phyloP scores from a whole-genome alignment of 306 rosid genomes.

The Fagus crenata region DNA sequence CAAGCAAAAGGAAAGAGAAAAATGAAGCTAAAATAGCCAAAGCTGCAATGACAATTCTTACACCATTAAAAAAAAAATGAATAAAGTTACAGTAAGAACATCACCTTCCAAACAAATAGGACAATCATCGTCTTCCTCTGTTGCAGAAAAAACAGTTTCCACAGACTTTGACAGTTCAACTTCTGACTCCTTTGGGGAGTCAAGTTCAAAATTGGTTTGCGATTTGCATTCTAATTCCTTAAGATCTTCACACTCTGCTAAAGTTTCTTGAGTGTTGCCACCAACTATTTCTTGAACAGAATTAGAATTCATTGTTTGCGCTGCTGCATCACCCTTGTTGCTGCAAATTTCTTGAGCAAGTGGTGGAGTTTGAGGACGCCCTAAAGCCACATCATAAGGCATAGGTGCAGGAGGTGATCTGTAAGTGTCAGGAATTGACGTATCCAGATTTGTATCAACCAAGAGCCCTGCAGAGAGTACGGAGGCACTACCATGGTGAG shows the following conservation, averaged over 20 bases:
- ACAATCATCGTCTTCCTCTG: constrained; percentile 81
- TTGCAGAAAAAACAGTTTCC: constrained; percentile 43
- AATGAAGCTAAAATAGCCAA: constrained; percentile 1
- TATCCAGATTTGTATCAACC: constrained; percentile 86
- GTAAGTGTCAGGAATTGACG: constrained; percentile 81
- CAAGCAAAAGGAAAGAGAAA: constrained; percentile 5
- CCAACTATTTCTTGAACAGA: constrained; percentile 53
- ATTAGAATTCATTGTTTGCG: constrained; percentile 53
- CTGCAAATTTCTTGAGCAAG: constrained; percentile 47
- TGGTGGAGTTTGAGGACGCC: constrained; percentile 59
- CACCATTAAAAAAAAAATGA: background rate
- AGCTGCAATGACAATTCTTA: background rate
- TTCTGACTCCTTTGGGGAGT: constrained; percentile 51
- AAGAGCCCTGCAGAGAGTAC: constrained; percentile 63
- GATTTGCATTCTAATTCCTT: constrained; percentile 57
- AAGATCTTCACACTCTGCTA: constrained; percentile 53
- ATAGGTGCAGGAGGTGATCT: constrained; percentile 90
- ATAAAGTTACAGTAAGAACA: constrained; percentile 17
- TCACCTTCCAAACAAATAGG: constrained; percentile 98
- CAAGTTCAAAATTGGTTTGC: constrained; percentile 46
- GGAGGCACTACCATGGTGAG: constrained; percentile 54
- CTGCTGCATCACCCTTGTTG: constrained; percentile 49
- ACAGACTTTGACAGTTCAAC: constrained; percentile 61
- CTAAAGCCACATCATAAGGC: constrained; percentile 61
- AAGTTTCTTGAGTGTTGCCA: constrained; percentile 45